Evolutionary conservation across 1,139 yeast species (phyloP).

Genomic region (Protomyces arabidopsidicola): DNA sequence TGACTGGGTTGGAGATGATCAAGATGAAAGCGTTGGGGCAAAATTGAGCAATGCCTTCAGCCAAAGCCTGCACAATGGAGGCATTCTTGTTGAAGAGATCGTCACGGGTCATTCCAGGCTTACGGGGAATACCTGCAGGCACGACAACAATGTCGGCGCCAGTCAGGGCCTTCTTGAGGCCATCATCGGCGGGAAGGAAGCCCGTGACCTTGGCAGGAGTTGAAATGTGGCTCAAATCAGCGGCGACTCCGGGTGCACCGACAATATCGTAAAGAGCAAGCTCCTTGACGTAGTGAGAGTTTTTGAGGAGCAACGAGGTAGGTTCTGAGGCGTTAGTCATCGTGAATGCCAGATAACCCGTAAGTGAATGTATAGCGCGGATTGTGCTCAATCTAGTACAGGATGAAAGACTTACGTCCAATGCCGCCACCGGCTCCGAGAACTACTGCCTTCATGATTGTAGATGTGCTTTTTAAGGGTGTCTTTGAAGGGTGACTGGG

Average conservation of each 20-base stretch:
- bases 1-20: slow-evolving; percentile 94
- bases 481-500: neutral
- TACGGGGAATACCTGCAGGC: slow-evolving; percentile 99
- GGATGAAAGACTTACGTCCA: neutral
- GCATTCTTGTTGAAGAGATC: slow-evolving; percentile 97
- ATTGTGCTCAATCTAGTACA: neutral
- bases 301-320: slow-evolving; percentile 66
- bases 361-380: neutral
- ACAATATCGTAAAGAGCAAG: slow-evolving; percentile 86
- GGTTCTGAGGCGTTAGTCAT: slow-evolving; percentile 4
- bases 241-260: slow-evolving; percentile 96
- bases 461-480: neutral
- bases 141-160: slow-evolving; percentile 85
- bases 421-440: slow-evolving; percentile 18
- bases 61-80: slow-evolving; percentile 86
- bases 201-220: slow-evolving; percentile 62
- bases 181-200: slow-evolving; percentile 66
- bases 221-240: slow-evolving; percentile 69
- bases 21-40: slow-evolving; percentile 84
- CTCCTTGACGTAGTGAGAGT: slow-evolving; percentile 78
- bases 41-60: slow-evolving; percentile 78
- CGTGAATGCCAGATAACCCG: neutral
- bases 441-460: slow-evolving; percentile 24
- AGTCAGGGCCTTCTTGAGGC: slow-evolving; percentile 65
- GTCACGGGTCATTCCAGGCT: slow-evolving; percentile 50